Evolutionary conservation across 768 basidiomycete species (phyloP).

Genomic region (Lactarius pseudohatsudake): DNA sequence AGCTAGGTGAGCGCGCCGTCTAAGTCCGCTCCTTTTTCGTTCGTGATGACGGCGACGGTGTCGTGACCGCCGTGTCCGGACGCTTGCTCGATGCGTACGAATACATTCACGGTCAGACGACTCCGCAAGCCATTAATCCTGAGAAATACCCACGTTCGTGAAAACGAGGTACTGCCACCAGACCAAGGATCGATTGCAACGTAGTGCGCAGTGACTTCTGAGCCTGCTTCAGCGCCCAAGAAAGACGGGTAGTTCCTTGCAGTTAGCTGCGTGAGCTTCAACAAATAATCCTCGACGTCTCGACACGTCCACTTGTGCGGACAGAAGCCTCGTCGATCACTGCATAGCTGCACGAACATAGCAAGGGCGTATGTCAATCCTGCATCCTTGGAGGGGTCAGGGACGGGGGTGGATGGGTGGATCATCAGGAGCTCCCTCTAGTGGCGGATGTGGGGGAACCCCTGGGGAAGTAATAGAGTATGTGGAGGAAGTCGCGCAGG

Average conservation of each 20-base stretch:
- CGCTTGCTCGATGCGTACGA: conserved; percentile 74
- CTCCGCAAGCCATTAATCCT: not conserved
- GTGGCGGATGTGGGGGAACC: too few species aligned
- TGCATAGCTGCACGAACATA: conserved; percentile 24
- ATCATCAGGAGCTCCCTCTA: too few species aligned
- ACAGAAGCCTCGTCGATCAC: conserved; percentile 37
- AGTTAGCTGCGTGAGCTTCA: conserved; percentile 53
- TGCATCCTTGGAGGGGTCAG: too few species aligned
- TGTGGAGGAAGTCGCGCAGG: too few species aligned
- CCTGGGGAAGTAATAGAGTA: too few species aligned
- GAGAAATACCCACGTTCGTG: conserved; percentile 36
- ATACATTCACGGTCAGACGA: conserved; percentile 43
- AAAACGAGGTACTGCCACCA: conserved; percentile 46
- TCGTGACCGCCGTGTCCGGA: conserved; percentile 64
- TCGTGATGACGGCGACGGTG: conserved; percentile 71
- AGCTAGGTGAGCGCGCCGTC: conserved; percentile 65
- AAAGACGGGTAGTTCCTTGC: conserved; percentile 53
- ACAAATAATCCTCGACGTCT: conserved; percentile 53
- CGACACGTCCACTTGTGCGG: conserved; percentile 32
- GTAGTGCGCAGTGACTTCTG: conserved; percentile 53
- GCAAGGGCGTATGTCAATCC: too few species aligned
- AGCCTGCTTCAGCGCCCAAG: conserved; percentile 54
- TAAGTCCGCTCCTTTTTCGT: conserved; percentile 52
- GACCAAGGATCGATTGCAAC: conserved; percentile 46
- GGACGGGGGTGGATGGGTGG: too few species aligned